Percentiles rank a stretch among this genome's conserved stretches.
These are phyloP conservation scores for Fusarium pininemorale DNA, from an alignment of 2,329 filamentous ascomycete species.

Conservation along the genomic window DNA sequence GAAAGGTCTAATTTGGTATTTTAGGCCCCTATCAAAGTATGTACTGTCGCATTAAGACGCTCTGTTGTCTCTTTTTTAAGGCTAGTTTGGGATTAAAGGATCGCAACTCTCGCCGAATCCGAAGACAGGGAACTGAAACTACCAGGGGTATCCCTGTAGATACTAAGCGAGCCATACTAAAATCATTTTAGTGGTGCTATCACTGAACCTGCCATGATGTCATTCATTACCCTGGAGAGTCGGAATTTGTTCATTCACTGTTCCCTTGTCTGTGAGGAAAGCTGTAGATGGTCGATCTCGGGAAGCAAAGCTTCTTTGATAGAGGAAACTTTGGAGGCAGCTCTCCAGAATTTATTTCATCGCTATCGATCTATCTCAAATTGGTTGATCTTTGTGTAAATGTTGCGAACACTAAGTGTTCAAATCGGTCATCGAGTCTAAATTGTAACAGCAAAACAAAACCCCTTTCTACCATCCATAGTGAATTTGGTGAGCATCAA, in stretches of 20 bases:
- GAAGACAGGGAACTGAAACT: background rate
- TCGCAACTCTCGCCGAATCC: background rate
- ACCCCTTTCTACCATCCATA: too few relatives aligned
- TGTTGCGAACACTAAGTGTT: fast-evolving
- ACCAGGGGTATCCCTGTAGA: background rate
- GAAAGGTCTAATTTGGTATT: background rate
- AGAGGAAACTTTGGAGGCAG: fast-evolving
- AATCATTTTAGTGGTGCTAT: background rate
- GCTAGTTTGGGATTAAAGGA: too few relatives aligned
- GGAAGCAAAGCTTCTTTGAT: background rate
- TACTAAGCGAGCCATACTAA: background rate
- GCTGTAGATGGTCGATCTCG: fast-evolving
- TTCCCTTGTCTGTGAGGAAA: background rate
- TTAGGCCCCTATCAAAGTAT: too few relatives aligned
- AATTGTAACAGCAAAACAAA: too few relatives aligned
- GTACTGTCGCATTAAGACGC: too few relatives aligned
- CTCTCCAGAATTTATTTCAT: fast-evolving
- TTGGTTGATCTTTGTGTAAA: background rate
- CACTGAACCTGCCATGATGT: background rate
- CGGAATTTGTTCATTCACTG: background rate
- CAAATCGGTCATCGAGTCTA: too few relatives aligned
- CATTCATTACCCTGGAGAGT: background rate
- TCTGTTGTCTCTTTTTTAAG: too few relatives aligned
- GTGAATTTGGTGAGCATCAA: fast-evolving
- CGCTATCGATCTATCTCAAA: fast-evolving